Evolutionary conservation across 2,329 filamentous ascomycete genomes (phyloP), one percentile per base, ranked within the genome.

Genomic region (Ceratocystis smalleyi): DNA sequence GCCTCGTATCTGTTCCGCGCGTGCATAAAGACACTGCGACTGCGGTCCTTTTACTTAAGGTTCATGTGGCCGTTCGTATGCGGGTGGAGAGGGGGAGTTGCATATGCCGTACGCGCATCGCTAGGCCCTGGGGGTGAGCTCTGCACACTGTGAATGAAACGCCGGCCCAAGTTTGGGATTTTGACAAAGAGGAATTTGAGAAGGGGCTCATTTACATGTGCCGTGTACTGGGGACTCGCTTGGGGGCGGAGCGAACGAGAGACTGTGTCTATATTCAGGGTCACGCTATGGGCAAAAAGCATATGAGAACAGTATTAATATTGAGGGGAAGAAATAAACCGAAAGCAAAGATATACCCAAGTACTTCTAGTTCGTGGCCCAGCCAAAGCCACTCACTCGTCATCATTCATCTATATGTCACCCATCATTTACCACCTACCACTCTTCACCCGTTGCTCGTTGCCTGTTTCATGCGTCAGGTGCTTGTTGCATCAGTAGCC

Each of bases 311-410:
- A 32, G 5, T 19, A 27, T 32, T 5, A n/a, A 19, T 17, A 49
- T 30, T 40, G 24, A 10, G 12, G 8, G 47, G 32, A 47, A 61
- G 47, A 40, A 27, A 22, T 6, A 61, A 61, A n/a, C 5, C 19
- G 19, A 61, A 45, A 32, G 19, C 43, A 15, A 30, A 61, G 24
- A 61, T 12, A 61, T 47, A 49, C n/a, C 27, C 59, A 61, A 61
- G 45, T 22, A 12, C 27, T 43, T 61, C 17, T 17, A 61, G 17
- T 24, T 17, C 10, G 54, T 32, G 54, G 12, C 43, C 27, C 32
- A n/a, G 43, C 43, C 17, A 61, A 24, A 49, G 19, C 24, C 24
- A 35, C 40, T 32, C 10, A 15, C 24, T 15, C 30, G 15, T n/a
- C 22, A 15, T 61, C 24, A 27, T 17, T 27, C 8, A n/a, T 17